Evolutionary conservation across 805 yeast species (phyloP), one percentile per base, ranked within the genome.

Genomic region (Debaryomyces maramus): DNA sequence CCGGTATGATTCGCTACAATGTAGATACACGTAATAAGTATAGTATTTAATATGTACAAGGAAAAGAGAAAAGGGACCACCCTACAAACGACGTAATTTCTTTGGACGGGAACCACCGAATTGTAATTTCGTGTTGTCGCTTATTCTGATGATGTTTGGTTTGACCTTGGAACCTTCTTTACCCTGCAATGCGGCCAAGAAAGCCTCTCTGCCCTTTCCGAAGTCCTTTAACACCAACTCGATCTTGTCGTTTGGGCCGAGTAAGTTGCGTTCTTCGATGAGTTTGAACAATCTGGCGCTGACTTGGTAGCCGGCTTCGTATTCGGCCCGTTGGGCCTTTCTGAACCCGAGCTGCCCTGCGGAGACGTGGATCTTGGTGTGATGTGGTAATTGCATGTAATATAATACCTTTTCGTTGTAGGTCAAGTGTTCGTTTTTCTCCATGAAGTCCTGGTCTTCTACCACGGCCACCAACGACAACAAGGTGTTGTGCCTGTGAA

Each of bases 51-150:
- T n/a, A n/a, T n/a, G n/a, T n/a, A n/a, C n/a, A n/a, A n/a, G n/a
- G n/a, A n/a, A n/a, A n/a, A n/a, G n/a, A n/a, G n/a, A n/a, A n/a
- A n/a, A n/a, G n/a, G n/a, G n/a, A n/a, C n/a, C n/a, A n/a, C n/a
- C 34, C 61, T 67, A 81, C 55, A 85, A 70, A 68, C 95, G 82
- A 72, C 97, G 84, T 42, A 73, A 73, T 60, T 82, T 80, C 65
- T 91, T 95, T 15, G 96, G 74, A 54, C 93, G 80, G 34, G 78
- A 83, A 73, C 98, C 98, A 73, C 99, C 99, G 56, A 88, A 88
- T 64, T 86, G 85, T 70, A 91, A 74, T 42, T 78, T 78, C 5
- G 99, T 88, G 48, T 76, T 73, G 55, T 91, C 98, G 35, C 85
- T 75, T 22, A 91, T 67, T 53, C 89, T 79, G 23, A 77, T 75